phyloP scores from a whole-genome alignment of 495 filamentous ascomycete species.

The Talaromyces adpressus region DNA sequence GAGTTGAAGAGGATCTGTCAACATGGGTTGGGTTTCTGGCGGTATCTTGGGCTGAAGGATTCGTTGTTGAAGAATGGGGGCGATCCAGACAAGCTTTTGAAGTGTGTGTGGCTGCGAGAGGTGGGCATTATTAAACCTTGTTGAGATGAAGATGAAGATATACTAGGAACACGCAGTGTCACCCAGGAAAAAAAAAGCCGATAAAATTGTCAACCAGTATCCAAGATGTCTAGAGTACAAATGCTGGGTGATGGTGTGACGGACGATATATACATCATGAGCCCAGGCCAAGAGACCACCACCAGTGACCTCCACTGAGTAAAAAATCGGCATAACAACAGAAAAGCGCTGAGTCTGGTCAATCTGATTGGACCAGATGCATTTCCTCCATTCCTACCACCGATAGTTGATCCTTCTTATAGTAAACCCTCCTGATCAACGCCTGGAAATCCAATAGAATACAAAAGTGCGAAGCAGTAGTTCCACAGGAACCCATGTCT shows the following conservation, averaged over 20 bases:
- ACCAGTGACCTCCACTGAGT: background rate
- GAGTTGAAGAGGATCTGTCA: background rate
- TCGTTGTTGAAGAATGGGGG: constrained; percentile 3
- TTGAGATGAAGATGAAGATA: background rate
- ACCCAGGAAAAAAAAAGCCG: background rate
- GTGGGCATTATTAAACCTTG: background rate
- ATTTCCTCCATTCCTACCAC: background rate
- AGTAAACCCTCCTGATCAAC: background rate
- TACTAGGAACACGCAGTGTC: background rate
- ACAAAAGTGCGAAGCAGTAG: background rate
- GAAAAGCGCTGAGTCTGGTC: background rate
- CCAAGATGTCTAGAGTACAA: background rate
- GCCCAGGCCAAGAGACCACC: background rate
- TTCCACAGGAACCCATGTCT: background rate
- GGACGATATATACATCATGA: background rate
- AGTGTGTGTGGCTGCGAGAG: constrained; percentile 3
- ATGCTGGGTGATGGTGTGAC: background rate
- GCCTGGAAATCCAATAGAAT: background rate
- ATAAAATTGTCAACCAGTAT: background rate
- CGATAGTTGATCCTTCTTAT: background rate
- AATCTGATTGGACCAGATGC: background rate
- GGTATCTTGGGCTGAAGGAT: background rate
- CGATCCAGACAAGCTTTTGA: background rate
- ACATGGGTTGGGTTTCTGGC: background rate
- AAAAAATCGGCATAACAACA: background rate